Evolutionary conservation across 2,329 filamentous ascomycete species (phyloP).

Genomic region (Xylaria digitata): DNA sequence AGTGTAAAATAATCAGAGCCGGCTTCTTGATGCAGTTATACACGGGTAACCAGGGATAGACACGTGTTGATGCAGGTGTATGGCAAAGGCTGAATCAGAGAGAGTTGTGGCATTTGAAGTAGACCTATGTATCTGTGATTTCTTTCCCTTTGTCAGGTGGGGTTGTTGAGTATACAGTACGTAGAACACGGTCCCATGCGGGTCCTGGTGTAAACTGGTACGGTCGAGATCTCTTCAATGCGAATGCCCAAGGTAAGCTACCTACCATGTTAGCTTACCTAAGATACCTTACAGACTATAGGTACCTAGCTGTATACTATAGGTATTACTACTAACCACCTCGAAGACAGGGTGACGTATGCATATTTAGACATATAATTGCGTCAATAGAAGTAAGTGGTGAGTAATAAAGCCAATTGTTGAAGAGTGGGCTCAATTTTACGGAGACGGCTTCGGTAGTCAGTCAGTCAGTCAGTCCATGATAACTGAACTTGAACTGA

Average conservation of each 20-base stretch:
- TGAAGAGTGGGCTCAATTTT: too few species aligned
- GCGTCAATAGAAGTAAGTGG: too few species aligned
- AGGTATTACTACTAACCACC: too few species aligned
- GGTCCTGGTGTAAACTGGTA: too few species aligned
- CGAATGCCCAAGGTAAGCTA: background rate
- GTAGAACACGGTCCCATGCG: background rate
- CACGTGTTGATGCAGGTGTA: constrained; percentile 34
- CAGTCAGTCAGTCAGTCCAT: too few species aligned
- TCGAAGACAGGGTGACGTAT: background rate
- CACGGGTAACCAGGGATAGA: constrained; percentile 23
- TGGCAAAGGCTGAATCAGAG: constrained; percentile 9
- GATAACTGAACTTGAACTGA: too few species aligned
- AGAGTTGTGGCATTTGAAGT: background rate
- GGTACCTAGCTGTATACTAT: background rate
- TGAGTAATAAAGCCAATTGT: too few species aligned
- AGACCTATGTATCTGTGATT: background rate
- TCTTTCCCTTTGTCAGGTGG: background rate
- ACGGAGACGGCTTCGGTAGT: too few species aligned
- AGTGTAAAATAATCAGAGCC: background rate
- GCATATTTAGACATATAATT: too few species aligned
- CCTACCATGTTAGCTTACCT: background rate
- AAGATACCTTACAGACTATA: background rate
- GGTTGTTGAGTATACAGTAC: background rate
- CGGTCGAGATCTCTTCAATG: too few species aligned
- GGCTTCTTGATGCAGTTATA: constrained; percentile 21